These are phyloP conservation scores for Danielia reshetovae DNA, from an alignment of 805 yeast genomes.

Conservation along the genomic window DNA sequence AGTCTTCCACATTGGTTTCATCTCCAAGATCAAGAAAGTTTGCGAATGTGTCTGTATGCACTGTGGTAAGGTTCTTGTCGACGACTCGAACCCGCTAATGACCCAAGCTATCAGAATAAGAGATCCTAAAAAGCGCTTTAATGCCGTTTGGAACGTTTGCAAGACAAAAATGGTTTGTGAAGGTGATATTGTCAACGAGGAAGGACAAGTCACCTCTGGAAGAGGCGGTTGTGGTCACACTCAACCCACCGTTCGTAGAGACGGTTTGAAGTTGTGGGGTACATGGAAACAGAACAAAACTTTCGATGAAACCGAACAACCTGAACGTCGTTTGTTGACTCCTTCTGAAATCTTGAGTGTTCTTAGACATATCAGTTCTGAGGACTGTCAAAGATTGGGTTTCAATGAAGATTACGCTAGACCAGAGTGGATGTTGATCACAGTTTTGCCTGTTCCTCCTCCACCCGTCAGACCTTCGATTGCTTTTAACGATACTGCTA, in stretches of 20 bases:
- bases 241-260: conserved; percentile 94
- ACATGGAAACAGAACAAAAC: conserved; percentile 92
- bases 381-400: conserved; percentile 80
- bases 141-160: conserved; percentile 93
- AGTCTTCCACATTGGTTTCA: conserved; percentile 96
- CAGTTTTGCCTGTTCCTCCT: conserved; percentile 99
- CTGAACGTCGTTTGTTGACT: conserved; percentile 83
- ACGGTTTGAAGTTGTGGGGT: conserved; percentile 94
- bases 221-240: conserved; percentile 99
- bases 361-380: conserved; percentile 82
- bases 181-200: conserved; percentile 71
- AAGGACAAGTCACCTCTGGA: conserved; percentile 44
- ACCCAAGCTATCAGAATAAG: conserved; percentile 84
- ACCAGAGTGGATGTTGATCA: conserved; percentile 97
- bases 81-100: conserved; percentile 76
- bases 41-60: conserved; percentile 98
- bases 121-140: conserved; percentile 94
- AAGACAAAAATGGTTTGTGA: conserved; percentile 95
- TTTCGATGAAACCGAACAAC: conserved; percentile 82
- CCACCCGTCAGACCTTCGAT: conserved; percentile 99
- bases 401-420: conserved; percentile 94
- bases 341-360: conserved; percentile 90
- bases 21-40: conserved; percentile 88
- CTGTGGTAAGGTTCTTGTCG: conserved; percentile 91
- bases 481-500: conserved; percentile 95